Evolutionary conservation across 2,329 filamentous ascomycete genomes (phyloP), one percentile per base, ranked within the genome.

Genomic region (Lachnellula subtilissima): DNA sequence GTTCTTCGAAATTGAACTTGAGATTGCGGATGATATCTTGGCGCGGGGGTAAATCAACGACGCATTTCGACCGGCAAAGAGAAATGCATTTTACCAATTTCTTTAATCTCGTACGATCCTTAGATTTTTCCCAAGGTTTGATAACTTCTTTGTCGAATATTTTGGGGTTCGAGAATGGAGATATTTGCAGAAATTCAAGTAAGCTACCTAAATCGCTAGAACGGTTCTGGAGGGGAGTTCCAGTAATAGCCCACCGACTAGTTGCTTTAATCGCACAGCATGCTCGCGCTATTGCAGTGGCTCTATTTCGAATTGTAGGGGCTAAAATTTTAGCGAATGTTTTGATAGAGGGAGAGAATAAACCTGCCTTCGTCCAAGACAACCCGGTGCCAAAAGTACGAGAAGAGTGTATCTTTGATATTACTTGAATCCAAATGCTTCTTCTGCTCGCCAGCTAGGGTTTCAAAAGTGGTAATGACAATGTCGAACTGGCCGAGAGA

Each of bases 221-320:
- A 0, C 65, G 65, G 48, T 80, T 81, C 46, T 80, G 77, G 0
- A 81, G 74, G 0, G 78, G 77, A 0, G 78, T 80, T 0, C 77
- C 77, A 0, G 75, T 79, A 0, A 80, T 71, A 1, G 73, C 74
- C 78, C 77, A 80, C 5, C 77, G 70, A 2, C 65, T 53, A 12
- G 66, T 57, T 0, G 73, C 66, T 0, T 73, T 57, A 0, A 81
- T 65, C 2, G 66, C 66, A 35, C 70, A 76, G 0, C 74, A 63
- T 1, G 75, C 74, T 50, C 62, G 66, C 19, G 73, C 66, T 61
- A 72, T 75, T 15, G 35, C 36, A 17, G 57, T 55, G 15, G 28
- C 28, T 52, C 57, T 48, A 43, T 56, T 61, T 42, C 54, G 49
- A 42, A 61, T 61, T 19, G 47, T 55, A 17, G 59, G 59, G 2